phyloP scores from a whole-genome alignment of 441 rosid genomes.

The Pelargonium myrrhifolium region DNA sequence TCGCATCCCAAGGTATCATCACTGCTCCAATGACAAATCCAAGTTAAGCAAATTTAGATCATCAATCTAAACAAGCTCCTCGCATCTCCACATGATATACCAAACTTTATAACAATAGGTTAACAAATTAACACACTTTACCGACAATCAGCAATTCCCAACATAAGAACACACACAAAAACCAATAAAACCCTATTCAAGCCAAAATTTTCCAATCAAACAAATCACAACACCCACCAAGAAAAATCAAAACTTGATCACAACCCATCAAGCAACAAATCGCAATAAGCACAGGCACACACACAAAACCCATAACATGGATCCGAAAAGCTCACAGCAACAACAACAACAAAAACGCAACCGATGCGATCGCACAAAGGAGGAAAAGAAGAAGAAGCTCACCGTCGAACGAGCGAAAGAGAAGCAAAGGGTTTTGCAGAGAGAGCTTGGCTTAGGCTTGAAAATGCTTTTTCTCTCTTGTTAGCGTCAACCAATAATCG shows the following conservation, averaged over 20 bases:
- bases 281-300: not conserved
- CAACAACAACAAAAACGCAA: not conserved
- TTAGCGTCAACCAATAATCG: not conserved
- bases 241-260: not conserved
- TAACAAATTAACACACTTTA: not conserved
- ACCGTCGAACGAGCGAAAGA: not conserved
- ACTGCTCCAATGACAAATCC: not conserved
- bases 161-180: not conserved
- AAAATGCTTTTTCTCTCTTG: not conserved
- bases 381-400: not conserved
- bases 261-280: slow-evolving; percentile 5
- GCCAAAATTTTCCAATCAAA: not conserved
- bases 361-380: not conserved
- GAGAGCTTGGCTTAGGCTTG: slow-evolving; percentile 1
- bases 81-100: not conserved
- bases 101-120: not conserved
- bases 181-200: slow-evolving; percentile 1
- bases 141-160: not conserved
- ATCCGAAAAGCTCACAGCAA: not conserved
- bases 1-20: not conserved
- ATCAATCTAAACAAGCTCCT: not conserved
- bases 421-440: slow-evolving; percentile 7
- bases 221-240: not conserved
- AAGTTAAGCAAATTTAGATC: not conserved
- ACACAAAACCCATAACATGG: not conserved